These are phyloP conservation scores for Aspergillus sp. DNA, from an alignment of 2,329 filamentous ascomycete genomes.

Conservation along the genomic window DNA sequence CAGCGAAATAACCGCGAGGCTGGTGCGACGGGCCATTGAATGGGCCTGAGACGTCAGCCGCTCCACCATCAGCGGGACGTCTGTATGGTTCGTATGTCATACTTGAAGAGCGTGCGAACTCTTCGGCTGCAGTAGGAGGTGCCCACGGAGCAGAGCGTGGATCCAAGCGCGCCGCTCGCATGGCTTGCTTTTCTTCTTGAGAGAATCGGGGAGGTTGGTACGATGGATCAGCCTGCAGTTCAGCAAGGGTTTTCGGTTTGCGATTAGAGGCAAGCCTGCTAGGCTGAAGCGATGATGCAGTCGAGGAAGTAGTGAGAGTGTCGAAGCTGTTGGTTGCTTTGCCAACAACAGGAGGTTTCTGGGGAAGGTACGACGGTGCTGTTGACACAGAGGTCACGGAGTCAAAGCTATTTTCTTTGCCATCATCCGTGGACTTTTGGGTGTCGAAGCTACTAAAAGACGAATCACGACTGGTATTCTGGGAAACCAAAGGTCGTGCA, in stretches of 20 bases:
- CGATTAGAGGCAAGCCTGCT: background rate
- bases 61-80: no score
- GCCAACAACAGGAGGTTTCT: background rate
- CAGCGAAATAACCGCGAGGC: no score
- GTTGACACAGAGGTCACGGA: conserved; percentile 10
- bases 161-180: no score
- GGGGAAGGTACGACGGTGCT: conserved; percentile 4
- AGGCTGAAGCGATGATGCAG: background rate
- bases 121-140: no score
- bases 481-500: background rate
- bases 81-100: no score
- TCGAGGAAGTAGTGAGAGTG: background rate
- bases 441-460: conserved; percentile 12
- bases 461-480: conserved; percentile 10
- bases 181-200: no score
- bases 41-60: no score
- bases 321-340: background rate
- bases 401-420: conserved; percentile 11
- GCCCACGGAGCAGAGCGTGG: no score
- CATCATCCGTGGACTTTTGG: conserved; percentile 7
- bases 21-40: no score
- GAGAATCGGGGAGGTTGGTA: no score
- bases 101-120: no score
- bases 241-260: background rate
- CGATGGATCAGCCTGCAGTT: no score